Conservation (phyloP, 805 yeast genomes). For the Saturnispora diversa region DNA sequence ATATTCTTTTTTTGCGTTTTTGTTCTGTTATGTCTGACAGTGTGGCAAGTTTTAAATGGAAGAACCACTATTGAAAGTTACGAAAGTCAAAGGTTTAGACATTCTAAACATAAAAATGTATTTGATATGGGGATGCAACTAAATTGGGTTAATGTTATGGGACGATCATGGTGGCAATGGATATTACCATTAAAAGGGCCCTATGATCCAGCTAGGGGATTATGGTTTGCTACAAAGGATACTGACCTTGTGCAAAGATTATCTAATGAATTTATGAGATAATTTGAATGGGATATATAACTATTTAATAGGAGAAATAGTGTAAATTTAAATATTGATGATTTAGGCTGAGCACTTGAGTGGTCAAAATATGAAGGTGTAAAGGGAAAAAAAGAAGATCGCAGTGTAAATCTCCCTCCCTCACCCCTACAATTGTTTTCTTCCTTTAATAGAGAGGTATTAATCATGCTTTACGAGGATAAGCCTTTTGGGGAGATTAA, state of each 20-base stretch:
- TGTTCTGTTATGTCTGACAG: conserved; percentile 48
- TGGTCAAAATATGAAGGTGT: too few species aligned
- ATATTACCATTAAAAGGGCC: conserved; percentile 43
- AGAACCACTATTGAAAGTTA: conserved; percentile 76
- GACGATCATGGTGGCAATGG: conserved; percentile 59
- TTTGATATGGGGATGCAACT: conserved; percentile 60
- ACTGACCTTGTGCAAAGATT: conserved; percentile 1
- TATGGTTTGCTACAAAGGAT: conserved; percentile 42
- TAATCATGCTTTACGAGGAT: conserved; percentile 37
- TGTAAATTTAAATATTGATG: too few species aligned
- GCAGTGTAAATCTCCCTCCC: too few species aligned
- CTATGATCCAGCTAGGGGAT: conserved; percentile 33
- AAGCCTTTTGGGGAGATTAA: conserved; percentile 59
- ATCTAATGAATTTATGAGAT: conserved; percentile 6
- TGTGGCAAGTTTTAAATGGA: conserved; percentile 55
- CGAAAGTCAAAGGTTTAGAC: conserved; percentile 42
- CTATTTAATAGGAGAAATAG: not conserved
- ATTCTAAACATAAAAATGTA: conserved; percentile 41
- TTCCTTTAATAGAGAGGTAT: too few species aligned
- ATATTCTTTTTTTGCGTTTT: conserved; percentile 49
- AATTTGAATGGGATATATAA: not conserved
- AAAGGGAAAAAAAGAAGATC: too few species aligned
- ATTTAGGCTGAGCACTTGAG: too few species aligned
- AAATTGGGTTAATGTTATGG: conserved; percentile 75
- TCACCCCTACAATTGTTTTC: too few species aligned